Evolutionary conservation across 2,329 filamentous ascomycete genomes (phyloP).

Genomic region (Talaromyces verruculosus): DNA sequence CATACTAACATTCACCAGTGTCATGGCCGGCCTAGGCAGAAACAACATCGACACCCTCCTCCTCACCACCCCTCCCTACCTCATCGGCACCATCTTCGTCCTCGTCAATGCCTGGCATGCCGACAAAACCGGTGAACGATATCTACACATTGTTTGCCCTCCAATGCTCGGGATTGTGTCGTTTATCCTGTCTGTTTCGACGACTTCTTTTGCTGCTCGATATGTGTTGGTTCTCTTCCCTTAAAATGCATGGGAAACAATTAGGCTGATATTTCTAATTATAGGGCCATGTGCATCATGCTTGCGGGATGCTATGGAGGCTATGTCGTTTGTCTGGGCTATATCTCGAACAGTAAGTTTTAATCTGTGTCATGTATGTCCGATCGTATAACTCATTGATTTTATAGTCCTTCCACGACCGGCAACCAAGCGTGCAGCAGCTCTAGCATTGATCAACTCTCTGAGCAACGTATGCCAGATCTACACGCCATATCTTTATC

Average conservation of each 20-base stretch:
- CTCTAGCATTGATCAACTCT: background rate
- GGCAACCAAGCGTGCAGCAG: background rate
- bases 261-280: background rate
- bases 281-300: background rate
- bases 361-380: background rate
- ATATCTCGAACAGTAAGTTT: background rate
- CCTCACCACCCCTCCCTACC: background rate
- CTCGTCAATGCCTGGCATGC: background rate
- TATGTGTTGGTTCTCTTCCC: background rate
- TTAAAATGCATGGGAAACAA: background rate
- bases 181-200: background rate
- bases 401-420: background rate
- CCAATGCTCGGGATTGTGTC: background rate
- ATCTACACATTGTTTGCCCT: background rate
- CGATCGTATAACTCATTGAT: background rate
- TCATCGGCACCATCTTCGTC: background rate
- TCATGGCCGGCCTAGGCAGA: background rate
- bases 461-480: background rate
- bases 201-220: background rate
- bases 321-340: background rate
- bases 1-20: background rate
- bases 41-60: background rate
- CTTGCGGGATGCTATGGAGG: background rate
- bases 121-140: background rate
- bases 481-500: background rate